A percentile compares a stretch with the other conserved stretches of the same genome.
These are phyloP conservation scores for Blastomyces silverae DNA, from an alignment of 2,329 filamentous ascomycete species.

Conservation along the genomic window DNA sequence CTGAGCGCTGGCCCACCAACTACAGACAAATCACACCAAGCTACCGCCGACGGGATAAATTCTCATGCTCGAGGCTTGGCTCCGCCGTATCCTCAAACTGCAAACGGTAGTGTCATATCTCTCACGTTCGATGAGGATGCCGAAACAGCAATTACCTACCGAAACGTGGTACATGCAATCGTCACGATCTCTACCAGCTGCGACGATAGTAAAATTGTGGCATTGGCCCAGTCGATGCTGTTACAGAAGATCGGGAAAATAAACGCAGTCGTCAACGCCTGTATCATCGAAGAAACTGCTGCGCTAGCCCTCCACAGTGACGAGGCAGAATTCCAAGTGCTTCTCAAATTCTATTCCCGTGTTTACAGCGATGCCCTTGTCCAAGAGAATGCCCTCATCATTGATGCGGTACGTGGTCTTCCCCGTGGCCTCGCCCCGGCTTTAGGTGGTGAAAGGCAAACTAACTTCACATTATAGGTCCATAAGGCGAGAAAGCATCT, in stretches of 20 bases:
- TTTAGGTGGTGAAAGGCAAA: background rate
- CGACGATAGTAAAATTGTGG: slow-evolving; percentile 85
- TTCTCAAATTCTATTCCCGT: slow-evolving; percentile 76
- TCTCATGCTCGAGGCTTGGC: slow-evolving; percentile 44
- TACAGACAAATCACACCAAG: slow-evolving; percentile 42
- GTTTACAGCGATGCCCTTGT: slow-evolving; percentile 66
- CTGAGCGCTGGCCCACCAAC: slow-evolving; percentile 63
- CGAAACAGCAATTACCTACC: slow-evolving; percentile 68
- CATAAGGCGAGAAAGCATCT: slow-evolving; percentile 73
- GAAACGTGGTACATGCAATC: slow-evolving; percentile 90
- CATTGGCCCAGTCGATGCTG: slow-evolving; percentile 88
- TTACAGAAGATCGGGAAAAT: slow-evolving; percentile 91
- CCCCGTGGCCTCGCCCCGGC: too few species aligned
- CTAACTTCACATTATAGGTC: slow-evolving; percentile 44
- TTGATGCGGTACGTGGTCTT: slow-evolving; percentile 59
- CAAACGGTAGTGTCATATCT: slow-evolving; percentile 51
- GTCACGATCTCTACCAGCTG: slow-evolving; percentile 78
- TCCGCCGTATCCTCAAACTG: slow-evolving; percentile 28
- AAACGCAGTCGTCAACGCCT: slow-evolving; percentile 69
- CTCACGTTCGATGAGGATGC: slow-evolving; percentile 68
- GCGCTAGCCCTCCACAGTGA: slow-evolving; percentile 69
- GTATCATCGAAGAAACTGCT: slow-evolving; percentile 77
- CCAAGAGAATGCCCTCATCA: slow-evolving; percentile 59
- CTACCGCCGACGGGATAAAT: slow-evolving; percentile 33
- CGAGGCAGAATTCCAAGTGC: slow-evolving; percentile 71